Conservation (phyloP, 768 basidiomycete species). For the Trametes cingulata region DNA sequence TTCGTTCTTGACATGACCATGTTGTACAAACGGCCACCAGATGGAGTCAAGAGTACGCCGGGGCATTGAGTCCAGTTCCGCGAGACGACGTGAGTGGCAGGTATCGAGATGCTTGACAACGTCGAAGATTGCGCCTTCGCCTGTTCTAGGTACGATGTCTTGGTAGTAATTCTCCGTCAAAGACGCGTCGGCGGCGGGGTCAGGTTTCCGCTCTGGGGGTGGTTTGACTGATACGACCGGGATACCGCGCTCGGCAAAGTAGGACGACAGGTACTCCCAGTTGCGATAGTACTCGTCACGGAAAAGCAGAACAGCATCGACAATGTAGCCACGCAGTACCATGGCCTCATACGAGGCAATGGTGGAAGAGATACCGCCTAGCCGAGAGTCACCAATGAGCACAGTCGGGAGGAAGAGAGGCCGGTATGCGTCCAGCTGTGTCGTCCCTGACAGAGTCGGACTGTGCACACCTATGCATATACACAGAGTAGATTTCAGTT, state of each 20-base stretch:
- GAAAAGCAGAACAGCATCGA: constrained; percentile 85
- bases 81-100: constrained; percentile 65
- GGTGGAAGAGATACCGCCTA: constrained; percentile 93
- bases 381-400: constrained; percentile 82
- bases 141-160: constrained; percentile 39
- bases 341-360: constrained; percentile 93
- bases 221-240: constrained; percentile 53
- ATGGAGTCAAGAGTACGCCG: constrained; percentile 71
- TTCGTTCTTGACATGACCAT: constrained; percentile 65
- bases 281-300: constrained; percentile 87
- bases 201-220: constrained; percentile 54
- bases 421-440: constrained; percentile 84
- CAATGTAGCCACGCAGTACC: constrained; percentile 82
- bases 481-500: not conserved
- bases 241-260: constrained; percentile 75
- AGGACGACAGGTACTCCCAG: constrained; percentile 74
- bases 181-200: constrained; percentile 46
- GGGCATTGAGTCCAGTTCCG: constrained; percentile 77
- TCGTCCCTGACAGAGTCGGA: constrained; percentile 78
- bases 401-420: constrained; percentile 86
- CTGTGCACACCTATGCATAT: constrained; percentile 83
- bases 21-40: constrained; percentile 99
- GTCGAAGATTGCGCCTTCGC: constrained; percentile 42
- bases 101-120: constrained; percentile 61
- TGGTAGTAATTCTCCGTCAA: constrained; percentile 76